Conservation (phyloP, 257 asterid genomes). For the Pogostemon cablin region DNA sequence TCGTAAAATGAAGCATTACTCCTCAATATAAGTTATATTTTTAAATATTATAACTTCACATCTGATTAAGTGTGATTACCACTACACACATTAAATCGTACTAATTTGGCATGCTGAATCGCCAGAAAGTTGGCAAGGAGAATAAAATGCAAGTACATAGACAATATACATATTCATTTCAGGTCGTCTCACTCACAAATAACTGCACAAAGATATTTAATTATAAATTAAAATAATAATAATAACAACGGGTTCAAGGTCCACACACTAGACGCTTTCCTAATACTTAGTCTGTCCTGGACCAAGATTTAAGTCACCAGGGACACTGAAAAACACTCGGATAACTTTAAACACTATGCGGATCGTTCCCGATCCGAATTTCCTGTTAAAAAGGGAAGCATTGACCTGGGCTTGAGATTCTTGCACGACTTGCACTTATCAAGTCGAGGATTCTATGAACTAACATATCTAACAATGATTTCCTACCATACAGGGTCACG, state of each 20-base stretch:
- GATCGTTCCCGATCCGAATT: slow-evolving; percentile 38
- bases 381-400: slow-evolving; percentile 59
- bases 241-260: slow-evolving; percentile 8
- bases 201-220: slow-evolving; percentile 23
- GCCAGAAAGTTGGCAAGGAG: neutral
- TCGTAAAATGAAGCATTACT: no score
- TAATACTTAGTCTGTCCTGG: slow-evolving; percentile 44
- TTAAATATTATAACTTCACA: no score
- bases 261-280: slow-evolving; percentile 52
- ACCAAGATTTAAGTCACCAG: slow-evolving; percentile 35
- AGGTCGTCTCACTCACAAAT: slow-evolving; percentile 31
- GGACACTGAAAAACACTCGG: slow-evolving; percentile 33
- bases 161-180: slow-evolving; percentile 21
- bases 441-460: slow-evolving; percentile 42
- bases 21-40: no score
- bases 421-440: slow-evolving; percentile 34
- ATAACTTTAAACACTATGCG: slow-evolving; percentile 21
- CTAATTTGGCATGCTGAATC: no score
- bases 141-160: neutral
- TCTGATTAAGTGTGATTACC: no score
- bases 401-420: slow-evolving; percentile 41
- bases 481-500: slow-evolving; percentile 34
- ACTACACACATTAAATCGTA: no score
- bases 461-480: slow-evolving; percentile 35
- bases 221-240: no score